Percentiles rank a stretch among this genome's conserved stretches.
These are phyloP conservation scores for Obelidium mucronatum DNA, from an alignment of 192 early-diverging fungal genomes.

Conservation along the genomic window DNA sequence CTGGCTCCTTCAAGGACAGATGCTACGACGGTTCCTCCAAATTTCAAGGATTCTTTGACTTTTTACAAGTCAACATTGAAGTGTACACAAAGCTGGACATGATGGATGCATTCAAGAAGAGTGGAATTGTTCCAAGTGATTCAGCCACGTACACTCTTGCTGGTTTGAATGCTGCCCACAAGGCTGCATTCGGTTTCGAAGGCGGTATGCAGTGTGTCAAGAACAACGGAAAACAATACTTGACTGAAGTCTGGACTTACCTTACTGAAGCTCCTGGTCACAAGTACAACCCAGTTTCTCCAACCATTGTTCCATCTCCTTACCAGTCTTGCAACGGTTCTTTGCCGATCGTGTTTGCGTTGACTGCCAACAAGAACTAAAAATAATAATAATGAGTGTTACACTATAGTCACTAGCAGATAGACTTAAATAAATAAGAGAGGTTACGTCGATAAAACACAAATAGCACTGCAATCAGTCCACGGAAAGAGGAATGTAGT, in stretches of 20 bases:
- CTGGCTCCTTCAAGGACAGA: slow-evolving; percentile 65
- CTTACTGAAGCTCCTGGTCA: slow-evolving; percentile 11
- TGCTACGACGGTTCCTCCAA: slow-evolving; percentile 56
- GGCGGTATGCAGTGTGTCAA: slow-evolving; percentile 35
- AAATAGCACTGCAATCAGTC: too few species aligned
- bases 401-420: too few species aligned
- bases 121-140: slow-evolving; percentile 52
- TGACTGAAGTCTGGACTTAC: slow-evolving; percentile 27
- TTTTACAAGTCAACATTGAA: slow-evolving; percentile 60
- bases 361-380: background rate
- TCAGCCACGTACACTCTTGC: slow-evolving; percentile 33
- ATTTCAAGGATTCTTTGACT: slow-evolving; percentile 65
- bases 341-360: background rate
- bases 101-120: slow-evolving; percentile 51
- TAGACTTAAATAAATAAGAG: too few species aligned
- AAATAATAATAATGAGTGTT: too few species aligned
- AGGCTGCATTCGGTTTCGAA: slow-evolving; percentile 32
- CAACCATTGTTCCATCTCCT: background rate
- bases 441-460: too few species aligned
- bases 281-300: background rate
- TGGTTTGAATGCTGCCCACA: slow-evolving; percentile 36
- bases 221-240: slow-evolving; percentile 8
- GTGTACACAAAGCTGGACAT: slow-evolving; percentile 66
- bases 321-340: slow-evolving; percentile 7
- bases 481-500: too few species aligned